Percentiles rank a stretch among this genome's conserved stretches.
These are phyloP conservation scores for Boletus rubropictus DNA, from an alignment of 768 basidiomycete genomes.

Conservation along the genomic window DNA sequence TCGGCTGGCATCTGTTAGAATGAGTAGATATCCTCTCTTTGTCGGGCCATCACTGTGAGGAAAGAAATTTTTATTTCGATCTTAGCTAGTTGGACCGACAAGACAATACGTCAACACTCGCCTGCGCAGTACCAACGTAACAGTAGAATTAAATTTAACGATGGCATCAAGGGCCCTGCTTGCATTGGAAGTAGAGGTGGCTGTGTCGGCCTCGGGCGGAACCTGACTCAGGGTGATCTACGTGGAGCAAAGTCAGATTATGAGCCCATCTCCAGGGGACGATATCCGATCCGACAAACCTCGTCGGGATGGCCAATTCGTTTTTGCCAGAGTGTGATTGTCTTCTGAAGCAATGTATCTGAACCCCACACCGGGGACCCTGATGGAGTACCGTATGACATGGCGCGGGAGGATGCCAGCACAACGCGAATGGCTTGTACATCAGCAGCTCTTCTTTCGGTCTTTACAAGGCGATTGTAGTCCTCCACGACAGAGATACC, in stretches of 20 bases:
- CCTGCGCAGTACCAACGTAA: slow-evolving; percentile 71
- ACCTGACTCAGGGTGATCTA: slow-evolving; percentile 80
- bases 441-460: slow-evolving; percentile 75
- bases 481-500: slow-evolving; percentile 89
- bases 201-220: slow-evolving; percentile 48
- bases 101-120: slow-evolving; percentile 29
- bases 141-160: slow-evolving; percentile 64
- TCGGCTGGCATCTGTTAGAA: slow-evolving; percentile 74
- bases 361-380: slow-evolving; percentile 59
- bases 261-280: neutral
- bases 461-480: slow-evolving; percentile 63
- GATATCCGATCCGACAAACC: slow-evolving; percentile 39
- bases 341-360: slow-evolving; percentile 57
- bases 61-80: neutral
- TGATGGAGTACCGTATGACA: slow-evolving; percentile 41
- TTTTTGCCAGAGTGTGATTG: slow-evolving; percentile 78
- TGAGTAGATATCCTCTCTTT: slow-evolving; percentile 78
- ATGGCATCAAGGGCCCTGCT: slow-evolving; percentile 42
- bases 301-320: slow-evolving; percentile 70
- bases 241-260: slow-evolving; percentile 11
- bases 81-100: neutral
- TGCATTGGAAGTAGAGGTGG: slow-evolving; percentile 9
- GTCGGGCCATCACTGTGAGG: slow-evolving; percentile 64
- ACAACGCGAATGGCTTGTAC: slow-evolving; percentile 86
- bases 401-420: slow-evolving; percentile 46